A percentile compares a stretch with the other conserved stretches of the same genome.
Evolutionary conservation across 1,284 basidiomycete genomes (phyloP).

Genomic region (Gastroboletus turbinatus): DNA sequence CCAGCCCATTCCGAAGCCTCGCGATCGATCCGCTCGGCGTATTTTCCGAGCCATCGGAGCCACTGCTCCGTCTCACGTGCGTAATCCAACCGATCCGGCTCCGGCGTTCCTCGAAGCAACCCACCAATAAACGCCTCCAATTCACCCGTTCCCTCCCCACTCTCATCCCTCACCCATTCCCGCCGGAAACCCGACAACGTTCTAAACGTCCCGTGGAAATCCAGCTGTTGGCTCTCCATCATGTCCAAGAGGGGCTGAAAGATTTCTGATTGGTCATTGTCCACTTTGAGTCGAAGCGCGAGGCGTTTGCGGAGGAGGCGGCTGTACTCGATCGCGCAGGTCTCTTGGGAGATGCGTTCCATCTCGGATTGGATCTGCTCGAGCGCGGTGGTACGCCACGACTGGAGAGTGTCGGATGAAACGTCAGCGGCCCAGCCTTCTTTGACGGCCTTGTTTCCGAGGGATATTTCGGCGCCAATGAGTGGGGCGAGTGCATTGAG

Average conservation of each 20-base stretch:
- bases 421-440: slow-evolving; percentile 64
- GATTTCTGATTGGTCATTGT: slow-evolving; percentile 60
- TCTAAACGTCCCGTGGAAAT: slow-evolving; percentile 85
- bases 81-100: slow-evolving; percentile 43
- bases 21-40: slow-evolving; percentile 58
- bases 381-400: slow-evolving; percentile 60
- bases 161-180: slow-evolving; percentile 34
- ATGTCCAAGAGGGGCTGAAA: slow-evolving; percentile 66
- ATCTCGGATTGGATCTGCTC: slow-evolving; percentile 57
- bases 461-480: slow-evolving; percentile 73
- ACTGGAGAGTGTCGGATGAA: slow-evolving; percentile 52
- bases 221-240: slow-evolving; percentile 69
- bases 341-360: slow-evolving; percentile 55
- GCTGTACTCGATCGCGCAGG: slow-evolving; percentile 60
- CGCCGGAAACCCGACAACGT: slow-evolving; percentile 65
- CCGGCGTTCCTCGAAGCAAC: slow-evolving; percentile 50
- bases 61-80: slow-evolving; percentile 49
- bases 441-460: slow-evolving; percentile 51
- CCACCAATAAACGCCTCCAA: slow-evolving; percentile 48
- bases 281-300: slow-evolving; percentile 56
- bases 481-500: slow-evolving; percentile 76
- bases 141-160: slow-evolving; percentile 23
- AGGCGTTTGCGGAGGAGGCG: slow-evolving; percentile 75
- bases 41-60: slow-evolving; percentile 67
- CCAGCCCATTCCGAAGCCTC: slow-evolving; percentile 46